A percentile compares a stretch with the other conserved stretches of the same genome.
Conservation (phyloP, 2,329 filamentous ascomycete genomes). For the Cytospora leucostoma region DNA sequence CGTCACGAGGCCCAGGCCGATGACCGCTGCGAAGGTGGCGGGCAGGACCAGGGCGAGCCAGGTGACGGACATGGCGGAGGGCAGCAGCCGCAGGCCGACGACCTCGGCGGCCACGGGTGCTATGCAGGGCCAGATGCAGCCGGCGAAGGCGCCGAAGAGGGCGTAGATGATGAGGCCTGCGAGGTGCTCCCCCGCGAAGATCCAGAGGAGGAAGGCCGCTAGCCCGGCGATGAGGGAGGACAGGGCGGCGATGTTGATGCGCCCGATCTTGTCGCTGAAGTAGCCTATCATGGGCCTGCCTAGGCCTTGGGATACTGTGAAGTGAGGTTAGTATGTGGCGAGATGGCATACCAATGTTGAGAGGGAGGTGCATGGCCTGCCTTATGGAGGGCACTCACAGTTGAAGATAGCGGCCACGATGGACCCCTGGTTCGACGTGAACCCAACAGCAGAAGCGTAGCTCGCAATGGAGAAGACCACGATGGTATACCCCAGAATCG, state of each 20-base stretch:
- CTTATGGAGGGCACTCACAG: conserved; percentile 41
- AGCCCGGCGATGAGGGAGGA: conserved; percentile 67
- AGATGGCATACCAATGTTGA: not conserved
- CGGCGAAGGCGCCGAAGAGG: conserved; percentile 67
- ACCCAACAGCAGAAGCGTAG: conserved; percentile 69
- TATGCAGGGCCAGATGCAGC: conserved; percentile 70
- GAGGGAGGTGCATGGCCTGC: not conserved
- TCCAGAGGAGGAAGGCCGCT: conserved; percentile 72
- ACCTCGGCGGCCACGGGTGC: conserved; percentile 73
- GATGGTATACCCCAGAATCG: conserved; percentile 72
- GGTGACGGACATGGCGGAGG: conserved; percentile 66
- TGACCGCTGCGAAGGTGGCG: conserved; percentile 67
- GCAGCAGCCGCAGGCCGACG: conserved; percentile 68
- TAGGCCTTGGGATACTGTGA: conserved; percentile 60
- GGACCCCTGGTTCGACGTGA: conserved; percentile 66
- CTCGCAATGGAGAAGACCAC: conserved; percentile 76
- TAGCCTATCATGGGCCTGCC: conserved; percentile 73
- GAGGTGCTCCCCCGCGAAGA: conserved; percentile 63
- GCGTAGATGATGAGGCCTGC: conserved; percentile 72
- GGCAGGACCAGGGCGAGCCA: conserved; percentile 74
- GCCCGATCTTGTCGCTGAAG: conserved; percentile 68
- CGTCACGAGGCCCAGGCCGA: conserved; percentile 58
- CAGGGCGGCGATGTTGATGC: conserved; percentile 70
- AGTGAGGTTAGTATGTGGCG: conserved; percentile 8
- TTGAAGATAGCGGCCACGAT: conserved; percentile 75